phyloP scores from a whole-genome alignment of 148 eudicot species.

The Camellia lanceoleosa region DNA sequence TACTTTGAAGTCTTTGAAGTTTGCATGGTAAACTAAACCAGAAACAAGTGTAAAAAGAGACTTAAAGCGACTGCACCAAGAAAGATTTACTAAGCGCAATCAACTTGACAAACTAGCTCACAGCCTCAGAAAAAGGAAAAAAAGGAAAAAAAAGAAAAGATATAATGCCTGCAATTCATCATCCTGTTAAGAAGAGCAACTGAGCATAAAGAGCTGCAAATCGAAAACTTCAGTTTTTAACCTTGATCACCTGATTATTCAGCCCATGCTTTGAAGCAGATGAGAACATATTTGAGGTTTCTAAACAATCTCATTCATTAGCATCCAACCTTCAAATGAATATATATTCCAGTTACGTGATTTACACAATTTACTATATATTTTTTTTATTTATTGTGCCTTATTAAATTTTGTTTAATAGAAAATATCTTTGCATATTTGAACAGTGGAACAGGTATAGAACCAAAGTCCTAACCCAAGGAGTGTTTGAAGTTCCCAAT shows the following conservation, averaged over 20 bases:
- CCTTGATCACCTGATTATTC: too few species aligned
- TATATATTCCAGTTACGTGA: background rate
- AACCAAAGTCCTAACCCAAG: background rate
- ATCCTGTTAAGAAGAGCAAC: background rate
- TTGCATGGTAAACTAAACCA: too few species aligned
- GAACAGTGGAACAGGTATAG: background rate
- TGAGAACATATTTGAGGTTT: background rate
- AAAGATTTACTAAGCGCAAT: background rate
- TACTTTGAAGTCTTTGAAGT: too few species aligned
- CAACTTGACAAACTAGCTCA: background rate
- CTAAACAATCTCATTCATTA: background rate
- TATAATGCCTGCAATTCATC: background rate
- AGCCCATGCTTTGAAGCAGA: background rate
- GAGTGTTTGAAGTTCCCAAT: background rate
- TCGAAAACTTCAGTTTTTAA: too few species aligned
- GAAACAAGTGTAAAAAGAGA: too few species aligned
- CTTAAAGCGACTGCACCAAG: background rate
- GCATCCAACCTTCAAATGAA: background rate
- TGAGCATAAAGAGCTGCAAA: too few species aligned
- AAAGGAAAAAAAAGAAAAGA: background rate
- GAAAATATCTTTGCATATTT: background rate
- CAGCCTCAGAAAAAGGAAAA: too few species aligned
- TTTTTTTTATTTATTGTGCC: too few species aligned
- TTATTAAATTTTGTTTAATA: too few species aligned
- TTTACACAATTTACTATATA: background rate